Evolutionary conservation across 2,329 filamentous ascomycete genomes (phyloP).

Genomic region (Trichoderma sp.): DNA sequence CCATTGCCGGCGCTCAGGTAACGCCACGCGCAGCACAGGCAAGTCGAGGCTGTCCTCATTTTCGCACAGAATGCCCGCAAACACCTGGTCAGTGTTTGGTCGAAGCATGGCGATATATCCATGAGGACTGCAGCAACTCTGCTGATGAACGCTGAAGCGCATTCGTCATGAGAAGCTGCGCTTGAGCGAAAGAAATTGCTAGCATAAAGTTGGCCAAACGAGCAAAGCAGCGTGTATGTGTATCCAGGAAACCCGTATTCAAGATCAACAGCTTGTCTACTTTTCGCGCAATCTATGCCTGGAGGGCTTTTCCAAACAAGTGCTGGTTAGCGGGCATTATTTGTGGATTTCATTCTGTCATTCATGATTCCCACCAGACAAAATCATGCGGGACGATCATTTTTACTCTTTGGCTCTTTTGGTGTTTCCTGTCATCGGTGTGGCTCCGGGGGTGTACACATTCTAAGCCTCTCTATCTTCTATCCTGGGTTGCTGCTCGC

Average conservation of each 20-base stretch:
- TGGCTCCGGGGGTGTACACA: neutral
- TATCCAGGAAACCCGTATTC: slow-evolving; percentile 4
- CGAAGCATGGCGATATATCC: slow-evolving; percentile 36
- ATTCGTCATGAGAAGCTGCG: slow-evolving; percentile 16
- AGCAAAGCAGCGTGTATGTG: slow-evolving; percentile 58
- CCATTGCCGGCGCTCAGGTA: slow-evolving; percentile 12
- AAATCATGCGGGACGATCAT: neutral
- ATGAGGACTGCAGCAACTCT: slow-evolving; percentile 34
- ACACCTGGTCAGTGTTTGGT: slow-evolving; percentile 58
- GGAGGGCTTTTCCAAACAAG: neutral
- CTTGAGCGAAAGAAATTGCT: slow-evolving; percentile 24
- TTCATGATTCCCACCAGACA: neutral
- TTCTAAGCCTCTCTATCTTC: neutral
- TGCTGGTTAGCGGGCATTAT: neutral
- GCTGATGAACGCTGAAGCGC: slow-evolving; percentile 18
- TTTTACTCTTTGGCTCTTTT: neutral
- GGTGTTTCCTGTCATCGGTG: neutral
- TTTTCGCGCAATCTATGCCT: neutral
- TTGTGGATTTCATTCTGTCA: neutral
- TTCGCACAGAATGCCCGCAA: slow-evolving; percentile 48
- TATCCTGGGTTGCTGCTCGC: slow-evolving; percentile 32
- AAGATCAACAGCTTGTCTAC: slow-evolving; percentile 3
- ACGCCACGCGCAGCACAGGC: slow-evolving; percentile 38
- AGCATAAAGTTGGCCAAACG: slow-evolving; percentile 41
- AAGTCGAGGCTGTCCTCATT: slow-evolving; percentile 65